Conservation (phyloP, 1,139 yeast species). For the Sugiyamaella sp. region DNA sequence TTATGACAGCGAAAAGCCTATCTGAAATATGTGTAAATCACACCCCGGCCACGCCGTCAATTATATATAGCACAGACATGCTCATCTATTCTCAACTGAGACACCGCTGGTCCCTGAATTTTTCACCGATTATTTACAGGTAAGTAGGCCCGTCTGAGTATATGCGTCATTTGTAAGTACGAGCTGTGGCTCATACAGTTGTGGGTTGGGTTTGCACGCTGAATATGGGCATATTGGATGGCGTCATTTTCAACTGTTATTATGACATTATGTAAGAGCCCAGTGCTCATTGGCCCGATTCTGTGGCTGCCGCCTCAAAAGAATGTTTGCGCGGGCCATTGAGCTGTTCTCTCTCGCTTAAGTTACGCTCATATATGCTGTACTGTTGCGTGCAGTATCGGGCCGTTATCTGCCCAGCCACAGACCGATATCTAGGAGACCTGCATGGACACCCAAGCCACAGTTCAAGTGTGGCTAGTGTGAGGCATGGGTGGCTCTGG, state of each 20-base stretch:
- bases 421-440: too few relatives aligned
- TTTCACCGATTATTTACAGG: constrained; percentile 2
- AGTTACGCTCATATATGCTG: too few relatives aligned
- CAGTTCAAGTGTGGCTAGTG: too few relatives aligned
- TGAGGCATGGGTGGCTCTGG: too few relatives aligned
- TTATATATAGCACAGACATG: background rate
- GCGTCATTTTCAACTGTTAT: constrained; percentile 7
- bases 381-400: too few relatives aligned
- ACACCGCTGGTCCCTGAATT: constrained; percentile 10
- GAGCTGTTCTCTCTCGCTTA: background rate
- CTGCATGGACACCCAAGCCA: too few relatives aligned
- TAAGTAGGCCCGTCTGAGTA: constrained; percentile 1
- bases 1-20: background rate
- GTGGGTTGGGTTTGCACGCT: constrained; percentile 1
- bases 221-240: background rate
- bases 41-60: background rate
- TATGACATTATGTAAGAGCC: background rate
- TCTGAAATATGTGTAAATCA: too few relatives aligned
- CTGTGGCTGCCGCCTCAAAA: constrained; percentile 4
- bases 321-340: background rate
- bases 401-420: background rate
- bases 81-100: constrained; percentile 13
- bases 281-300: constrained; percentile 8
- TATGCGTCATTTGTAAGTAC: background rate
- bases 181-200: constrained; percentile 5